A percentile compares a stretch with the other conserved stretches of the same genome.
These are phyloP conservation scores for Aegilops longissima DNA, from an alignment of 176 grass and related monocot genomes.

Conservation along the genomic window DNA sequence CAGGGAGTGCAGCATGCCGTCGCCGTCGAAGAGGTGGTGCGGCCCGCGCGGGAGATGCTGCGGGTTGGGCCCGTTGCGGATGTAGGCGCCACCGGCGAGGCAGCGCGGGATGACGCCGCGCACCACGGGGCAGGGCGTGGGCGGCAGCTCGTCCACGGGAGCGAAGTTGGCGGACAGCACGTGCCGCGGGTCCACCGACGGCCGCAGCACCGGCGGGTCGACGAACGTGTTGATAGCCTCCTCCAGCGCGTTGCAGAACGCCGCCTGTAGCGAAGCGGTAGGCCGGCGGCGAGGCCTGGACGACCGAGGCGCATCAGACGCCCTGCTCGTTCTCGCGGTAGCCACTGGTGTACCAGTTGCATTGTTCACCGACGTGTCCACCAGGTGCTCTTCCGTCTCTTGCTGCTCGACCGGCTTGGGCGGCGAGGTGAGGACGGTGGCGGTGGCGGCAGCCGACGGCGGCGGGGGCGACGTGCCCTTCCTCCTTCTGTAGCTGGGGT, in stretches of 20 bases:
- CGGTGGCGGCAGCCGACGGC: conserved; percentile 26
- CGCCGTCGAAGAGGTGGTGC: conserved; percentile 92
- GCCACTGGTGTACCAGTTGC: neutral
- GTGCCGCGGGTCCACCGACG: conserved; percentile 74
- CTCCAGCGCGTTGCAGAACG: conserved; percentile 83
- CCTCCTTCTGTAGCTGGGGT: conserved; percentile 30
- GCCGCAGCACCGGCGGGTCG: conserved; percentile 69
- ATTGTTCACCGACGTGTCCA: neutral
- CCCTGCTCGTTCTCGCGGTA: conserved; percentile 9
- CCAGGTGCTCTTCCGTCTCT: neutral
- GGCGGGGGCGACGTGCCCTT: conserved; percentile 13
- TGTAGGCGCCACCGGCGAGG: conserved; percentile 86
- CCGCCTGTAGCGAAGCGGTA: conserved; percentile 39
- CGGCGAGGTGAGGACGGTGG: conserved; percentile 29
- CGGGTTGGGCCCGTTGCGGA: conserved; percentile 95
- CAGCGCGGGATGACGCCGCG: conserved; percentile 77
- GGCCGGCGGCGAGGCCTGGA: conserved; percentile 23
- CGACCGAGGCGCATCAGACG: neutral
- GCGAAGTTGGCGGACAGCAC: conserved; percentile 77
- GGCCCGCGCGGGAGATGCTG: conserved; percentile 79
- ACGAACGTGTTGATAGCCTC: conserved; percentile 88
- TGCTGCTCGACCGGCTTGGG: conserved; percentile 12
- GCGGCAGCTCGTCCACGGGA: conserved; percentile 86
- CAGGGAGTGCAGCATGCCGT: conserved; percentile 95
- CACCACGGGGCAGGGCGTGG: conserved; percentile 62